A percentile compares a stretch with the other conserved stretches of the same genome.
phyloP scores from a whole-genome alignment of 768 basidiomycete species.

The Tylopilus balloui region DNA sequence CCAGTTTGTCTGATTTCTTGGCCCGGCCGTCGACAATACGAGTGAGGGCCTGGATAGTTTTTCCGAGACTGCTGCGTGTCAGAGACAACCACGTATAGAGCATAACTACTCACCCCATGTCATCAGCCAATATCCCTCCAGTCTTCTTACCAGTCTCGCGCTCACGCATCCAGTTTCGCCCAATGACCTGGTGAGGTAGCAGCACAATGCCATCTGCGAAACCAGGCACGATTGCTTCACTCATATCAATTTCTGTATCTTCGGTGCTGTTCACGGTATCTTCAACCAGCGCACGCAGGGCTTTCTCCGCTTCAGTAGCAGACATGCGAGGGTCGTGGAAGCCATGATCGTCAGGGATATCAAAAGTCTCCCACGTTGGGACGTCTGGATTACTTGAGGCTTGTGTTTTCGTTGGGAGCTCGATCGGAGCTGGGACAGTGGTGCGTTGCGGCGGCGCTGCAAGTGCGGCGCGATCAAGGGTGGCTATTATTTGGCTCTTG shows the following conservation, averaged over 20 bases:
- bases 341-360: conserved; percentile 22
- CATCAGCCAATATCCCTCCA: conserved; percentile 91
- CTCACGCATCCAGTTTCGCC: conserved; percentile 82
- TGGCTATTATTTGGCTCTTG: conserved; percentile 19
- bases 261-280: conserved; percentile 57
- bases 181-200: conserved; percentile 84
- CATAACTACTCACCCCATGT: conserved; percentile 61
- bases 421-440: conserved; percentile 32
- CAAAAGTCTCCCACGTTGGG: conserved; percentile 31
- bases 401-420: conserved; percentile 21
- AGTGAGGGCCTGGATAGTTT: conserved; percentile 88
- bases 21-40: conserved; percentile 82
- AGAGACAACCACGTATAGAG: background rate
- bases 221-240: conserved; percentile 69
- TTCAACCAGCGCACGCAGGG: conserved; percentile 70
- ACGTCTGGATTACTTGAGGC: conserved; percentile 10
- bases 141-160: conserved; percentile 73
- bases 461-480: conserved; percentile 24
- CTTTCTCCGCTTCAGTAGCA: conserved; percentile 66
- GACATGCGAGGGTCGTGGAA: conserved; percentile 34
- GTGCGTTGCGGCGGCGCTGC: conserved; percentile 15
- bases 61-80: conserved; percentile 55
- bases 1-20: conserved; percentile 60
- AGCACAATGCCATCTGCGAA: conserved; percentile 68
- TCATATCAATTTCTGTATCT: conserved; percentile 46